phyloP scores from a whole-genome alignment of 129 eudicot species.

The Glebionis coronaria region DNA sequence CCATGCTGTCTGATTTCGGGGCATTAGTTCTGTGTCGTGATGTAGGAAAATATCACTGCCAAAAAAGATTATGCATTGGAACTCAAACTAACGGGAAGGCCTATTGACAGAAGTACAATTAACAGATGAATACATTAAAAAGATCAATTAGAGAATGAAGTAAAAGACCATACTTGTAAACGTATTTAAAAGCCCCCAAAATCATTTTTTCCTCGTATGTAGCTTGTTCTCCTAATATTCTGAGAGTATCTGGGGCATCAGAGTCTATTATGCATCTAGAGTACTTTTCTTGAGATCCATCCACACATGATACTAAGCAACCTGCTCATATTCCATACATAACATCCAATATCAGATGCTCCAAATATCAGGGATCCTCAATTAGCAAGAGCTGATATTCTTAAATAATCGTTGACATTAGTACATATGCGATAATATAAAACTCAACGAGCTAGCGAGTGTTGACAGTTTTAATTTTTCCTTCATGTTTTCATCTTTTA shows the following conservation, averaged over 20 bases:
- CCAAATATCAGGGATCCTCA: no score
- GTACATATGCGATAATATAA: no score
- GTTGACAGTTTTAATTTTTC: no score
- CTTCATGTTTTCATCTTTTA: no score
- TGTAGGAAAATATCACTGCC: conserved; percentile 93
- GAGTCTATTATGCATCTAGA: conserved; percentile 73
- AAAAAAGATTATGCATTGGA: conserved; percentile 1
- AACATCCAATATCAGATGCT: background rate
- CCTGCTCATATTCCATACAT: conserved; percentile 34
- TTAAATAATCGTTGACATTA: no score
- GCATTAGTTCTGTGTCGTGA: conserved; percentile 78
- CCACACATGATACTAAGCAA: conserved; percentile 42
- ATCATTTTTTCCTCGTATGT: conserved; percentile 69
- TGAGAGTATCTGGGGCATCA: conserved; percentile 91
- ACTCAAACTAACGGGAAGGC: background rate
- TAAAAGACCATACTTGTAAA: conserved; percentile 48
- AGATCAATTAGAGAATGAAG: background rate
- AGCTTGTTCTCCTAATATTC: conserved; percentile 71
- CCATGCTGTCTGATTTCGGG: conserved; percentile 90
- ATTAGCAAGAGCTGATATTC: no score
- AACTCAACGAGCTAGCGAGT: no score
- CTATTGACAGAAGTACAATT: no score
- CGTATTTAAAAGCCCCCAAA: conserved; percentile 86
- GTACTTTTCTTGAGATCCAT: conserved; percentile 59
- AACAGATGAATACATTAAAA: no score